phyloP scores from a whole-genome alignment of 1,284 basidiomycete genomes.

The Limonomyces culmigenus region DNA sequence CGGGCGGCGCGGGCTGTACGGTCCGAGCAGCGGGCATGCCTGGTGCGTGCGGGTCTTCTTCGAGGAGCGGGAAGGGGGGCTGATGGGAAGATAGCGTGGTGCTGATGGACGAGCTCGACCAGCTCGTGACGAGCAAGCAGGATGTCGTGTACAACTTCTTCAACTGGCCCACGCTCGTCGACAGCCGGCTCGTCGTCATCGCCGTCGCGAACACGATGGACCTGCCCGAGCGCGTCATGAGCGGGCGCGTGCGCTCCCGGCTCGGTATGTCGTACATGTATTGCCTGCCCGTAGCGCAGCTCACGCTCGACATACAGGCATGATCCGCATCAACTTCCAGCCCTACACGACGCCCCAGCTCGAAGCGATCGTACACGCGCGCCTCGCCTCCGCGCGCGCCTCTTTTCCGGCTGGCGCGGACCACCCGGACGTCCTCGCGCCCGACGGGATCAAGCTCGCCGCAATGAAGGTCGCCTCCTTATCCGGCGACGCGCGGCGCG shows the following conservation, averaged over 20 bases:
- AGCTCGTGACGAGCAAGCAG: constrained; percentile 89
- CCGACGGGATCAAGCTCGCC: constrained; percentile 79
- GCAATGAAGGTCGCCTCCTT: constrained; percentile 87
- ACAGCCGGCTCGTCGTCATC: constrained; percentile 82
- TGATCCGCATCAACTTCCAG: constrained; percentile 89
- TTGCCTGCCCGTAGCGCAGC: background rate
- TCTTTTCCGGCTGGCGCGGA: constrained; percentile 21
- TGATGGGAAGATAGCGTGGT: constrained; percentile 49
- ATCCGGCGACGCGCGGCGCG: constrained; percentile 87
- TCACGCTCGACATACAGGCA: constrained; percentile 34
- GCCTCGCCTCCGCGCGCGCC: constrained; percentile 46
- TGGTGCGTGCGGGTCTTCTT: constrained; percentile 25
- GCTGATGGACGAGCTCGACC: constrained; percentile 96
- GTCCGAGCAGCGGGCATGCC: too few species aligned
- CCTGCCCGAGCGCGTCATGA: constrained; percentile 86
- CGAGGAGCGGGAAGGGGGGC: background rate
- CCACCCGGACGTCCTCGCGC: constrained; percentile 37
- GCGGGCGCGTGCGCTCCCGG: constrained; percentile 81
- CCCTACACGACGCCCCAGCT: constrained; percentile 78
- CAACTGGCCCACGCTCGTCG: constrained; percentile 91
- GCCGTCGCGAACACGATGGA: constrained; percentile 99
- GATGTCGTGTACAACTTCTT: constrained; percentile 99
- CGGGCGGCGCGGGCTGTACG: constrained; percentile 39
- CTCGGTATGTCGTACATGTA: constrained; percentile 45
- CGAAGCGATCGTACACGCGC: constrained; percentile 72